Conservation (phyloP, 805 yeast genomes). For the Millerago galiae region DNA sequence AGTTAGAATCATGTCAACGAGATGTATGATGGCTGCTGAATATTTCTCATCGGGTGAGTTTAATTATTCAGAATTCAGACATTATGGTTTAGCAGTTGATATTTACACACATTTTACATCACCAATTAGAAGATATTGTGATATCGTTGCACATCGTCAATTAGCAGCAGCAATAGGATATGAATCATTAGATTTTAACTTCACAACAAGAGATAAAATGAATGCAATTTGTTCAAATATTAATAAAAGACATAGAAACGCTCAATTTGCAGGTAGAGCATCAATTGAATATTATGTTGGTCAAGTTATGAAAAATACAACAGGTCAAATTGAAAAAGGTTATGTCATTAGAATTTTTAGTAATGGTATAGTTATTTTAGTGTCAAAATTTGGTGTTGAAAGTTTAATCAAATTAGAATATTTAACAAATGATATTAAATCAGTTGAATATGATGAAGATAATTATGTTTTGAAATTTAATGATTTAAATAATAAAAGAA, state of each 20-base stretch:
- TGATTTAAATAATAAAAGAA: slow-evolving; percentile 35
- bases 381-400: slow-evolving; percentile 94
- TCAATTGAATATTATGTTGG: slow-evolving; percentile 97
- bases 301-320: slow-evolving; percentile 76
- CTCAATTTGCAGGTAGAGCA: slow-evolving; percentile 98
- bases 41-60: slow-evolving; percentile 88
- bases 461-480: slow-evolving; percentile 60
- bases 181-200: slow-evolving; percentile 73
- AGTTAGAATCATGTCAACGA: slow-evolving; percentile 91
- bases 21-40: slow-evolving; percentile 99
- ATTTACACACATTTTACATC: slow-evolving; percentile 98
- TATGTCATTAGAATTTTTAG: slow-evolving; percentile 87
- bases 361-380: slow-evolving; percentile 91
- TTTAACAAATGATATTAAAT: slow-evolving; percentile 54
- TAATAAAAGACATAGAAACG: slow-evolving; percentile 91
- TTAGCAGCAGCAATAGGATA: slow-evolving; percentile 97
- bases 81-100: slow-evolving; percentile 95
- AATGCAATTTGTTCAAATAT: slow-evolving; percentile 83
- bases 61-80: slow-evolving; percentile 87
- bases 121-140: slow-evolving; percentile 97
- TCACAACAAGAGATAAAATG: slow-evolving; percentile 86
- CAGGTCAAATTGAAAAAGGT: slow-evolving; percentile 66
- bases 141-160: slow-evolving; percentile 95
- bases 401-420: slow-evolving; percentile 81
- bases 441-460: slow-evolving; percentile 71